phyloP scores from a whole-genome alignment of 2,329 filamentous ascomycete species.

The Trichoderma sp. region DNA sequence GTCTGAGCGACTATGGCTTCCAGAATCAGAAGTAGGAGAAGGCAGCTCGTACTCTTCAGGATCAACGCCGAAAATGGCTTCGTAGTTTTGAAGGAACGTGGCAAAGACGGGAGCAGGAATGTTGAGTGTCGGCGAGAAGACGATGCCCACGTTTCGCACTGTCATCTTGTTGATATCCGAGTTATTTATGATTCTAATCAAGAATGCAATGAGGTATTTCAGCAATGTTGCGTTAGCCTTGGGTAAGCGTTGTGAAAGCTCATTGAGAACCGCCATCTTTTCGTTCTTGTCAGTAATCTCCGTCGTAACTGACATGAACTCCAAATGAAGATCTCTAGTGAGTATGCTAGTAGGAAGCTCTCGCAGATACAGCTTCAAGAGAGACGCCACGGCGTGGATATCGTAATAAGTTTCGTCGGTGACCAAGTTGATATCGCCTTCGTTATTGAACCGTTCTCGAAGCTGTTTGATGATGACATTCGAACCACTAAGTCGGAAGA shows the following conservation, averaged over 20 bases:
- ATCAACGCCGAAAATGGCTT: constrained; percentile 77
- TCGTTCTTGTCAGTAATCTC: constrained; percentile 75
- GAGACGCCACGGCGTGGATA: constrained; percentile 91
- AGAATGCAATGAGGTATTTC: constrained; percentile 81
- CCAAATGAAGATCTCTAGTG: constrained; percentile 84
- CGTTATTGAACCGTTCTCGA: constrained; percentile 88
- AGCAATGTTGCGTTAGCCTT: constrained; percentile 79
- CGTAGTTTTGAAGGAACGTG: constrained; percentile 88
- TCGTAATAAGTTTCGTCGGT: constrained; percentile 86
- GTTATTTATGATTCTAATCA: constrained; percentile 92
- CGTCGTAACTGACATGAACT: constrained; percentile 80
- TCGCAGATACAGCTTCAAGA: constrained; percentile 91
- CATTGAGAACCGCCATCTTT: constrained; percentile 76
- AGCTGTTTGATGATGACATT: constrained; percentile 91
- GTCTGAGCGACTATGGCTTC: constrained; percentile 41
- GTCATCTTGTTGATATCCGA: constrained; percentile 96
- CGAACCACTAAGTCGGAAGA: constrained; percentile 96
- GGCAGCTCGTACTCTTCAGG: constrained; percentile 67
- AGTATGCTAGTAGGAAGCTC: constrained; percentile 91
- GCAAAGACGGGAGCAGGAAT: constrained; percentile 95
- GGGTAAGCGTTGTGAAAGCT: constrained; percentile 79
- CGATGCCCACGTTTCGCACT: constrained; percentile 94
- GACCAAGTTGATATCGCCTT: constrained; percentile 88
- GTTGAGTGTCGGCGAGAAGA: constrained; percentile 96
- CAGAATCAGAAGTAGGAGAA: constrained; percentile 47